Percentiles rank a stretch among this genome's conserved stretches.
phyloP scores from a whole-genome alignment of 495 filamentous ascomycete species.

The Trichoderma gamsii region DNA sequence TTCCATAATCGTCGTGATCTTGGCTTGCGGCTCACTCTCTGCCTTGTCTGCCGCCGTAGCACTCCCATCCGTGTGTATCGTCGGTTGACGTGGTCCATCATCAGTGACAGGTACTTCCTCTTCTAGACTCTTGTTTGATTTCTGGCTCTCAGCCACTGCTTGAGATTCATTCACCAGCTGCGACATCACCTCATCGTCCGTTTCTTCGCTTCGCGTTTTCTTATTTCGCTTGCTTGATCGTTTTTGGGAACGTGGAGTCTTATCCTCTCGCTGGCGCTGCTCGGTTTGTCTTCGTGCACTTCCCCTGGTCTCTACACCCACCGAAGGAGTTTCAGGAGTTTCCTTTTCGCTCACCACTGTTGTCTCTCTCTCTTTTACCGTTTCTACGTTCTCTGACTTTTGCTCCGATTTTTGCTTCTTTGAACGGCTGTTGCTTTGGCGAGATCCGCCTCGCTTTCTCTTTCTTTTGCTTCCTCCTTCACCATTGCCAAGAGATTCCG shows the following conservation, averaged over 20 bases:
- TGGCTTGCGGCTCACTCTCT: conserved; percentile 15
- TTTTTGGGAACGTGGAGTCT: not conserved
- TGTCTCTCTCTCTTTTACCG: not conserved
- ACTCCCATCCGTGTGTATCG: conserved; percentile 25
- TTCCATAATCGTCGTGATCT: conserved; percentile 15
- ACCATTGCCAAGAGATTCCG: conserved; percentile 20
- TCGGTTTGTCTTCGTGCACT: conserved; percentile 3
- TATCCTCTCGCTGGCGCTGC: conserved; percentile 5
- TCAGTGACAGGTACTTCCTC: conserved; percentile 10
- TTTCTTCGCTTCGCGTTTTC: not conserved
- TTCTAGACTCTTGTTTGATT: not conserved
- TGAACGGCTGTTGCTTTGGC: not conserved
- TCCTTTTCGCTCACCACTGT: not conserved
- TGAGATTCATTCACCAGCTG: conserved; percentile 11
- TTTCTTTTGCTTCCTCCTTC: conserved; percentile 9
- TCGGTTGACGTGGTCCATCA: conserved; percentile 16
- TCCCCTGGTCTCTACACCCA: not conserved
- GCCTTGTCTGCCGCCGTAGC: conserved; percentile 17
- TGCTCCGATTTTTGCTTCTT: conserved; percentile 11
- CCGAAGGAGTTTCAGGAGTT: not conserved
- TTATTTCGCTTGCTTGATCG: conserved; percentile 18
- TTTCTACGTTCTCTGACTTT: not conserved
- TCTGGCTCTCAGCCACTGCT: not conserved
- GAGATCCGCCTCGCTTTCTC: conserved; percentile 1
- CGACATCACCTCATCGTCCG: conserved; percentile 16